Base-by-base conservation (phyloP, 495 filamentous ascomycete species). In the Penicillium silybi region DNA sequence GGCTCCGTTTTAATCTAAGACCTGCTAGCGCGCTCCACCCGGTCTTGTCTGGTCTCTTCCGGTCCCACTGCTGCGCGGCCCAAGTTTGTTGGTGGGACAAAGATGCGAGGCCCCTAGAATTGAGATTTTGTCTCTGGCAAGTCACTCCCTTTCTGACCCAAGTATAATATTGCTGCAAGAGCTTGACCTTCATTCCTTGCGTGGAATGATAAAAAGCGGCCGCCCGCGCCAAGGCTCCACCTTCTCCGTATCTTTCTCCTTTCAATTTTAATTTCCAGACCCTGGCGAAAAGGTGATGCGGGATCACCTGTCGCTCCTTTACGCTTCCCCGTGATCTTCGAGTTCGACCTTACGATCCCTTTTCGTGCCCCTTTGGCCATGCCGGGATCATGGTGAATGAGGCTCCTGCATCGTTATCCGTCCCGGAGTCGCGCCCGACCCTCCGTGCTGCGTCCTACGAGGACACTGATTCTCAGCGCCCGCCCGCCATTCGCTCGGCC, bases 381-480 rank as follows among this genome's bases (percentile, higher is more conserved):
- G 71, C 65, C 57, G 62, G 66, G 61, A 74, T 69, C 67, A 74
- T 74, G 68, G 63, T 62, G 50, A 63, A 68, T 52, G 59, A 59
- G 55, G 50, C 57, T 59, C 62, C 61, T 58, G 57, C 62, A 62
- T 67, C 67, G 52, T 56, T 70, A 50, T 59, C 65, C 40, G 61
- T 66, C 58, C 55, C 68, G 49, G 62, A 68, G 43, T 58, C 63
- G 50, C 45, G 56, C 47, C 38, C 67, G 51, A 58, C 63, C 37
- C 54, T 63, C 37, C 56, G 59, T 45, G 54, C 63, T 39, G 51
- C 63, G 52, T 58, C 64, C 46, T 65, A 69, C 42, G 57, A n/a
- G n/a, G n/a, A 70, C 38, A 63, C 63, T 10, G 38, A 62, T 50
- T 46, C 58, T n/a, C 56, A 54, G 44, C 51, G 52, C 38, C 61